Conservation (phyloP, 2,329 filamentous ascomycete genomes). For the Apiospora pterosperma region DNA sequence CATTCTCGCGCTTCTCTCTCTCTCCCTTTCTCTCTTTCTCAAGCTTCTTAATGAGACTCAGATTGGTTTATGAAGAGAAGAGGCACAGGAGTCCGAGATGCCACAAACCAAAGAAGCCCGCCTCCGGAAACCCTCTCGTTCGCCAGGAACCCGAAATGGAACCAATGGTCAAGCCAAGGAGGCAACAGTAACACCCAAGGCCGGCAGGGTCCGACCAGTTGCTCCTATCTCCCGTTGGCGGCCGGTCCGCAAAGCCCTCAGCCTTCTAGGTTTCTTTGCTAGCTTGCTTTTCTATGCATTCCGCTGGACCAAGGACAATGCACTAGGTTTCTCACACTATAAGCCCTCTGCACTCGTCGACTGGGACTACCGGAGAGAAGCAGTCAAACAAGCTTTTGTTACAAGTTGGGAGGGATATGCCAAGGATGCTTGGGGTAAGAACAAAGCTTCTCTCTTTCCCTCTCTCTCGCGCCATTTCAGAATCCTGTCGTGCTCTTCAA, state of each 20-base stretch:
- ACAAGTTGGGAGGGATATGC: slow-evolving; percentile 90
- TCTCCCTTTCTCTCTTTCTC: background rate
- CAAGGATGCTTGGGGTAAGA: slow-evolving; percentile 83
- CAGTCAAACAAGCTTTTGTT: slow-evolving; percentile 64
- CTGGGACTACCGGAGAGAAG: slow-evolving; percentile 14
- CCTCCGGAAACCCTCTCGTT: background rate
- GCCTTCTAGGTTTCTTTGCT: background rate
- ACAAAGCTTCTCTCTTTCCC: background rate
- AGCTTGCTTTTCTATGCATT: background rate
- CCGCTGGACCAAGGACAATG: slow-evolving; percentile 9
- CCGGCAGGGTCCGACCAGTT: background rate
- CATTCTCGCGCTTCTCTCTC: background rate
- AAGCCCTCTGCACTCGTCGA: slow-evolving; percentile 6
- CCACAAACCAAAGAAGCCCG: background rate
- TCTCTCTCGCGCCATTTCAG: too few species aligned
- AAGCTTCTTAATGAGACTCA: background rate
- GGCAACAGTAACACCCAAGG: background rate
- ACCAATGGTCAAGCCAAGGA: background rate
- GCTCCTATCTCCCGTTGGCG: background rate
- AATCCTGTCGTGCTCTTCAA: background rate
- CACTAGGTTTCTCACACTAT: slow-evolving; percentile 12
- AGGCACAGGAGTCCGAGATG: background rate
- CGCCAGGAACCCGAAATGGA: background rate
- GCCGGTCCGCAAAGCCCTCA: background rate
- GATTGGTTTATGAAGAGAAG: background rate